Evolutionary conservation across 106 monocot species (phyloP), one percentile per base, ranked within the genome.

Genomic region (Alisma plantagoaquatica): DNA sequence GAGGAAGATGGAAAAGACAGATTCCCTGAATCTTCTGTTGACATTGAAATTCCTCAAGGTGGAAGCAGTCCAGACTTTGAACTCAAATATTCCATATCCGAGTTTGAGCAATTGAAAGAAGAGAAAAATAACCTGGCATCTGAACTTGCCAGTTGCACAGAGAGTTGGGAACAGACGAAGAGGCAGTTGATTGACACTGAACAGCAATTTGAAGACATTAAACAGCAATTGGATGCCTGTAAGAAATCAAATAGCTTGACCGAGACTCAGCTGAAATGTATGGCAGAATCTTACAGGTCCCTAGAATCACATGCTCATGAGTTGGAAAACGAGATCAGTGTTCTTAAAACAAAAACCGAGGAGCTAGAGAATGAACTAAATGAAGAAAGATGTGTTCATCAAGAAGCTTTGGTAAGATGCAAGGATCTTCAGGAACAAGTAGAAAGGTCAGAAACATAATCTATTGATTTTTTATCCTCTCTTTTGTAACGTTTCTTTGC

Each of bases 191-290:
- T 49, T 46, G 73, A 76, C 57, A 70, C 59, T 17, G 75, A 81
- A 49, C 43, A 70, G 41, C 55, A 67, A 2, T 28, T 87, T 29
- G 62, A 50, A 24, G 77, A 67, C 28, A 62, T 93, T 8, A 65
- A 66, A 41, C 67, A 53, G 10, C 68, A 82, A 63, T 74, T 98
- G 48, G 65, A 52, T 60, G 68, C 70, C 41, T 70, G 68, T 47
- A 63, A 98, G 68, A 85, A 85, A 60, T 73, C 89, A 47, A 89
- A 84, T 25, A 69, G 81, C 57, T 74, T 90, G 35, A 64, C 78
- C 63, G 89, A 85, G 43, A 98, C 96, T 49, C 96, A 98, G 31
- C 69, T 98, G 55, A 84, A 82, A 52, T 98, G 96, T 49, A 98
- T 98, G 96, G 78, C 81, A 57, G 84, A 98, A 57, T 89, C 90